These are phyloP conservation scores for Geotrichum candidum DNA, from an alignment of 1,139 yeast genomes.

Conservation along the genomic window DNA sequence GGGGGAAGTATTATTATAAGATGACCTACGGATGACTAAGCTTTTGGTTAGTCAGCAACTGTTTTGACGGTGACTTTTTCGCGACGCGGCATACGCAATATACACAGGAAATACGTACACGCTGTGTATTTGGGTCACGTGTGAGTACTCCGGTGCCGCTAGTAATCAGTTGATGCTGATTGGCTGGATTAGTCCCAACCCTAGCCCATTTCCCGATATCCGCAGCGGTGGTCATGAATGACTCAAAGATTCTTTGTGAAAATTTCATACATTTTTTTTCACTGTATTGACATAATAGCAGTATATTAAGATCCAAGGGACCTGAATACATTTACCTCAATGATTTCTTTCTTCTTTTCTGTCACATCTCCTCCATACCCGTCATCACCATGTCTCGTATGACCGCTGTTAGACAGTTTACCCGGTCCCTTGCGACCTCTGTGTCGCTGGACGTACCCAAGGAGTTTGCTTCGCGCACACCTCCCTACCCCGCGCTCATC, in stretches of 20 bases:
- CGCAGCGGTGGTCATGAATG: no score
- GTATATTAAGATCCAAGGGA: no score
- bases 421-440: conserved; percentile 11
- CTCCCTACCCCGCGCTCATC: conserved; percentile 77
- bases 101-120: not conserved
- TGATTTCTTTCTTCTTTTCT: not conserved
- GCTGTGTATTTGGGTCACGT: not conserved
- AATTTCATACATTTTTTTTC: no score
- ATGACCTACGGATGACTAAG: no score
- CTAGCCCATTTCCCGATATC: no score
- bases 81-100: not conserved
- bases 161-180: no score
- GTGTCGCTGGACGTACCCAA: conserved; percentile 45
- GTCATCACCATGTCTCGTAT: not conserved
- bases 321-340: not conserved
- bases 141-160: not conserved
- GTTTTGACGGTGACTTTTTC: not conserved
- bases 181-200: no score
- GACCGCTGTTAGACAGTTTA: not conserved
- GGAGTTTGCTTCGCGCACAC: conserved; percentile 63
- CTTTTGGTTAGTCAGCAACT: not conserved
- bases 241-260: no score
- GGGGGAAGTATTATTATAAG: no score
- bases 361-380: not conserved
- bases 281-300: no score